phyloP scores from a whole-genome alignment of 495 filamentous ascomycete species.

The Extremus antarcticus region DNA sequence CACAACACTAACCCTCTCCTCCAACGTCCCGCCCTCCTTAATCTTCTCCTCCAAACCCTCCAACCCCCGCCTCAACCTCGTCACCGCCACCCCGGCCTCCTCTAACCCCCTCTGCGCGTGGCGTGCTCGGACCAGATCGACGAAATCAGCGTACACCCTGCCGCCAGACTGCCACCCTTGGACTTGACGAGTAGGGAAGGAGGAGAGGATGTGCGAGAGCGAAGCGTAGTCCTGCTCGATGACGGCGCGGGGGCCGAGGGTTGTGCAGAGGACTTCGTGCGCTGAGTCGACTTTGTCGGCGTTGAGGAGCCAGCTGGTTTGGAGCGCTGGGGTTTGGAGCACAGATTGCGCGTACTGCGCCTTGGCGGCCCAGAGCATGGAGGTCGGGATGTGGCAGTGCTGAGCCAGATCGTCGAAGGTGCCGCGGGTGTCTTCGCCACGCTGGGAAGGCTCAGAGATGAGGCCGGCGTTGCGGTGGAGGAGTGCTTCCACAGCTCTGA shows the following conservation, averaged over 20 bases:
- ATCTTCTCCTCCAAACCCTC: slow-evolving; percentile 49
- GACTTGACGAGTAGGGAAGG: slow-evolving; percentile 46
- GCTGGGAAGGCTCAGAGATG: slow-evolving; percentile 29
- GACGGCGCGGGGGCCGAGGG: slow-evolving; percentile 67
- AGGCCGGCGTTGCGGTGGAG: slow-evolving; percentile 44
- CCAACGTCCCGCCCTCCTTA: slow-evolving; percentile 42
- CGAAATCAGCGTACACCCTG: slow-evolving; percentile 70
- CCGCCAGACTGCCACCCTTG: slow-evolving; percentile 65
- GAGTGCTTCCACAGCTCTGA: slow-evolving; percentile 55
- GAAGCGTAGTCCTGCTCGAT: slow-evolving; percentile 64
- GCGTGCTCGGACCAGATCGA: slow-evolving; percentile 44
- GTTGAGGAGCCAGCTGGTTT: slow-evolving; percentile 65
- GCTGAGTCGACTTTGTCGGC: slow-evolving; percentile 69
- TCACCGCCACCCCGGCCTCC: slow-evolving; percentile 32
- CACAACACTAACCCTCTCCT: slow-evolving; percentile 66
- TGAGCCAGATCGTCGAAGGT: slow-evolving; percentile 46
- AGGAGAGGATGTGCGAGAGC: slow-evolving; percentile 50
- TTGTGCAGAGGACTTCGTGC: slow-evolving; percentile 64
- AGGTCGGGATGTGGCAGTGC: slow-evolving; percentile 54
- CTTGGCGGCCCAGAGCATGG: slow-evolving; percentile 81
- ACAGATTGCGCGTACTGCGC: slow-evolving; percentile 66
- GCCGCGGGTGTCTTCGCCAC: slow-evolving; percentile 36
- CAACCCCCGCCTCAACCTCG: slow-evolving; percentile 52
- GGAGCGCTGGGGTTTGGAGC: slow-evolving; percentile 49
- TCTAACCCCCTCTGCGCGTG: slow-evolving; percentile 25